phyloP scores from a whole-genome alignment of 179 eudicot species.

The Vitellaria paradoxa region DNA sequence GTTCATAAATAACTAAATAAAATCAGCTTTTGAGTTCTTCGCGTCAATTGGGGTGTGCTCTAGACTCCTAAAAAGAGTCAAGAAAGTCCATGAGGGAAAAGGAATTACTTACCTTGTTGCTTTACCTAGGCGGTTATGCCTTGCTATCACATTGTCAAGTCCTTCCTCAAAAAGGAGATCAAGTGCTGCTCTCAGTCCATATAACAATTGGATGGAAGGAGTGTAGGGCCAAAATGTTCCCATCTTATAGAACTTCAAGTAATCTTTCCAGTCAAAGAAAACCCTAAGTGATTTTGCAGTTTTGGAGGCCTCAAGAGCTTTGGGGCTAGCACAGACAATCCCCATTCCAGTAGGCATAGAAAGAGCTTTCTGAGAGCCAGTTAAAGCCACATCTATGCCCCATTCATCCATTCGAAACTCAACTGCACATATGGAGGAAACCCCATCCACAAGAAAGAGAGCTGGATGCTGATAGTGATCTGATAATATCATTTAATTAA shows the following conservation, averaged over 20 bases:
- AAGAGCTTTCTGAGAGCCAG: constrained; percentile 99
- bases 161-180: constrained; percentile 97
- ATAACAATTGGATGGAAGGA: constrained; percentile 93
- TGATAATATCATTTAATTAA: constrained; percentile 25
- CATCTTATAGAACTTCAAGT: constrained; percentile 88
- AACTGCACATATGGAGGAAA: constrained; percentile 94
- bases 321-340: constrained; percentile 89
- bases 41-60: too few relatives aligned
- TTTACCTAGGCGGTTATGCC: constrained; percentile 86
- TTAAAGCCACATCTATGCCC: constrained; percentile 96
- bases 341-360: constrained; percentile 98
- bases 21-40: too few relatives aligned
- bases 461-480: constrained; percentile 99
- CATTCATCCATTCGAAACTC: constrained; percentile 99
- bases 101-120: constrained; percentile 74
- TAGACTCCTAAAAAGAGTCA: too few relatives aligned
- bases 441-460: constrained; percentile 89
- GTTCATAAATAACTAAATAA: not conserved
- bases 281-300: constrained; percentile 88
- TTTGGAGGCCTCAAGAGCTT: constrained; percentile 84
- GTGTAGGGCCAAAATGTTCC: constrained; percentile 99
- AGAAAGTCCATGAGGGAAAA: not conserved
- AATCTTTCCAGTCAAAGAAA: constrained; percentile 98
- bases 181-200: constrained; percentile 88
- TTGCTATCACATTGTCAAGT: constrained; percentile 88